Base-by-base conservation (phyloP, 2,329 filamentous ascomycete genomes). In the Incumbomyces delicatus region DNA sequence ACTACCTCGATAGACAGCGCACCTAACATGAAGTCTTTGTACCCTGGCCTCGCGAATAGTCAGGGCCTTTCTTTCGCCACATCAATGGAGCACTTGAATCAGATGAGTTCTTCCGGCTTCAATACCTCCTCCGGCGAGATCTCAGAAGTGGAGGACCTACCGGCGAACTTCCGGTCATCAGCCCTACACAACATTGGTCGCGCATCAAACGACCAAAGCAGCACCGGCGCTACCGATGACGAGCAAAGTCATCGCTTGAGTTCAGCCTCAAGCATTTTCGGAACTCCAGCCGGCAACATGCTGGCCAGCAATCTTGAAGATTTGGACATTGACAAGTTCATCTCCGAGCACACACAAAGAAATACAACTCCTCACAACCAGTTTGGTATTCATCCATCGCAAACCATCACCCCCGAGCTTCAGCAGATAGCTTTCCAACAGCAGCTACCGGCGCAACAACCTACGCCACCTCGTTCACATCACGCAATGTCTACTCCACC, bases 91-190 rank as follows among this genome's bases (percentile, higher is more conserved):
- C 42, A 45, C 22, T 31, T 63, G 47, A 64, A 61, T 18, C 62
- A 47, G 13, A 22, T 66, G 43, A 61, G 63, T 18, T 61, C n/a
- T 16, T 45, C 64, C 22, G 61, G 66, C 7, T 58, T 68, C 1
- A 67, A 64, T 10, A 71, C 69, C 7, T 72, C 71, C 2, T 72
- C 70, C 4, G 70, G 68, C n/a, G 70, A 72, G 39, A 60, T 67
- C 16, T 73, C 71, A 2, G 71, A 73, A 52, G 61, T 65, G 11
- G 70, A 71, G 27, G 71, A 73, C 37, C 68, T 63, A 43, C 59
- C 60, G 13, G 20, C 29, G 61, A 6, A 58, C 64, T 41, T 61
- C 60, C 13, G 60, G 56, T 17, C 48, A 64, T 27, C 60, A 56
- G 17, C 52, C 55, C 31, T 47, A 57, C 37, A 54, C 56, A 57